phyloP scores from a whole-genome alignment of 768 basidiomycete genomes.

The Lactarius pseudohatsudake region DNA sequence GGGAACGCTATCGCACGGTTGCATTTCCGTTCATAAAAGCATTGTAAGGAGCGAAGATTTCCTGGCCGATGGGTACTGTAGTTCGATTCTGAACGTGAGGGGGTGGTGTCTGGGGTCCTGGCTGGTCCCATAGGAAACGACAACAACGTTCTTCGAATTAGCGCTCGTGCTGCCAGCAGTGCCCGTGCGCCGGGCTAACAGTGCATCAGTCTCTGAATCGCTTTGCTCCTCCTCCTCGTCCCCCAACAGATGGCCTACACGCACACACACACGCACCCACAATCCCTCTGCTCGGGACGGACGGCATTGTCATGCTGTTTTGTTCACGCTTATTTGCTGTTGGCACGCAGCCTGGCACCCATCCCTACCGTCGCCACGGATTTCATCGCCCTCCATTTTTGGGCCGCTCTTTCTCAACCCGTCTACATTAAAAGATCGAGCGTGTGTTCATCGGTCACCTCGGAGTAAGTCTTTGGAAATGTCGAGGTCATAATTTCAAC shows the following conservation, averaged over 20 bases:
- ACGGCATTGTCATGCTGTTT: constrained; percentile 10
- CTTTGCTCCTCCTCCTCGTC: constrained; percentile 3
- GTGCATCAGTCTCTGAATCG: neutral
- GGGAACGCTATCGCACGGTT: neutral
- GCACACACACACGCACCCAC: constrained; percentile 5
- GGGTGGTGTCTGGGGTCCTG: constrained; percentile 15
- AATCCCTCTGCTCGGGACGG: constrained; percentile 5
- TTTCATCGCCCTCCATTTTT: constrained; percentile 22
- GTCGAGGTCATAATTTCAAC: constrained; percentile 18
- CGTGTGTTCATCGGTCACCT: constrained; percentile 23
- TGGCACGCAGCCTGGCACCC: constrained; percentile 15
- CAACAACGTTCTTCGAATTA: constrained; percentile 15
- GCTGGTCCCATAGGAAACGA: neutral
- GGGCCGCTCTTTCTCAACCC: constrained; percentile 27
- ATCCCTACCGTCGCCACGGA: constrained; percentile 7
- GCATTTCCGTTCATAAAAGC: constrained; percentile 1
- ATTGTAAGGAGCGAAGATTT: neutral
- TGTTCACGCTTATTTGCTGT: constrained; percentile 17
- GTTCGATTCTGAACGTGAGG: too few species aligned
- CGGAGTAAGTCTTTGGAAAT: constrained; percentile 25
- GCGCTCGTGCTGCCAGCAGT: neutral
- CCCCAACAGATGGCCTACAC: neutral
- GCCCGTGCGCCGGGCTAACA: too few species aligned
- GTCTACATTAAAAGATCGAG: constrained; percentile 27
- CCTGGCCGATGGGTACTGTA: neutral